A percentile compares a stretch with the other conserved stretches of the same genome.
These are phyloP conservation scores for Casuarina glauca DNA, from an alignment of 306 rosid genomes.

Conservation along the genomic window DNA sequence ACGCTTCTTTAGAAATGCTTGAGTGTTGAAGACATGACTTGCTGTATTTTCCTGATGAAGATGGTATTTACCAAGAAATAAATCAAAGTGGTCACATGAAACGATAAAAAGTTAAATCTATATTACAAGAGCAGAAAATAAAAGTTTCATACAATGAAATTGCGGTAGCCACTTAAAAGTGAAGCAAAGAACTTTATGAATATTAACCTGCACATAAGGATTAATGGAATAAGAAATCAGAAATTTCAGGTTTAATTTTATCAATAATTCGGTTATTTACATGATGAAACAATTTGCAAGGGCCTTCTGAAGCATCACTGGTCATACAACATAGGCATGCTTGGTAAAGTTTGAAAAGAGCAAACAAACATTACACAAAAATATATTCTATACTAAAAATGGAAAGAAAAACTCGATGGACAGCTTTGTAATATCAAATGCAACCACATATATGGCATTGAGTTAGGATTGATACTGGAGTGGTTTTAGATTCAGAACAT, in stretches of 20 bases:
- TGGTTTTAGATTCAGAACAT: not conserved
- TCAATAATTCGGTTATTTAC: slow-evolving; percentile 14
- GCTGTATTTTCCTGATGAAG: slow-evolving; percentile 70
- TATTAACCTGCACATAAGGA: slow-evolving; percentile 71
- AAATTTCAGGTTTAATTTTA: slow-evolving; percentile 11
- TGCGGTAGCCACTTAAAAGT: slow-evolving; percentile 93
- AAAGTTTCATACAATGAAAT: slow-evolving; percentile 70
- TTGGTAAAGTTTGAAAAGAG: not conserved
- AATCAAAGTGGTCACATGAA: slow-evolving; percentile 5
- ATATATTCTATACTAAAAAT: not conserved
- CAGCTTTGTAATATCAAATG: not conserved
- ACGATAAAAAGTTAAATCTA: slow-evolving; percentile 26
- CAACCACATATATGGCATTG: not conserved
- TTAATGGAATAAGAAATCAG: slow-evolving; percentile 27
- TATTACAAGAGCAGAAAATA: slow-evolving; percentile 19
- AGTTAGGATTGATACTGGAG: not conserved
- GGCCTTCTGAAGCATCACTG: not conserved
- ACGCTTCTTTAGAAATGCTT: slow-evolving; percentile 89
- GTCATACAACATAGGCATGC: not conserved
- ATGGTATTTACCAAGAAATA: slow-evolving; percentile 27
- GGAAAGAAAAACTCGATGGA: not conserved
- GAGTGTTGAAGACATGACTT: slow-evolving; percentile 73
- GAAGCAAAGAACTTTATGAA: slow-evolving; percentile 94
- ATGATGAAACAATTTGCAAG: slow-evolving; percentile 3
- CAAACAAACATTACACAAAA: not conserved